Base-by-base conservation (phyloP, 2,329 filamentous ascomycete species). In the Rhinocladiella mackenziei region DNA sequence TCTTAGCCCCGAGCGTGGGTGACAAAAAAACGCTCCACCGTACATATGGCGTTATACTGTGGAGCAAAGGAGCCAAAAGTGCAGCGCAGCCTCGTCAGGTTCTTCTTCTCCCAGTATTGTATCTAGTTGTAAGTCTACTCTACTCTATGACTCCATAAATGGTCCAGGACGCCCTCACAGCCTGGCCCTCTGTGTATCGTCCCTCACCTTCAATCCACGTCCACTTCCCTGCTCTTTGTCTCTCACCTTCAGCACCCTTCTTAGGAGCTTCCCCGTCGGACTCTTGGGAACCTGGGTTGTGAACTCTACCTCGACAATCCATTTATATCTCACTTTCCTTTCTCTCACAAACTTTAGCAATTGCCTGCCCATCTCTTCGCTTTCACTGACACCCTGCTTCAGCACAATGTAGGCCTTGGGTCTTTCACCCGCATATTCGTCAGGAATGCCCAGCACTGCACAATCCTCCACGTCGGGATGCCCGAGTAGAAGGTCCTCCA, bases 341-440 rank as follows among this genome's bases (percentile, higher is more conserved):
- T 53, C 45, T 38, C 46, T 54, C 39, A 56, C 50, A 30, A 49
- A 58, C 35, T 53, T 43, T 45, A 55, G 33, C 43, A 58, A 33
- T 23, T 26, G 23, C 31, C 92, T 74, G 13, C 79, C 77, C 73
- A 92, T 80, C 59, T 88, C 80, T 67, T 86, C 36, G 4, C 43
- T 48, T 17, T 41, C 31, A 9, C 32, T 42, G 10, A 54, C 89
- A 60, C 88, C 88, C 62, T 94, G 86, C 75, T 89, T 92, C 67
- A 94, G 92, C 62, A 88, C 89, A 58, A 94, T 68, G 28, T 67
- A 69, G 26, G 94, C 64, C 18, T 73, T 73, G 50, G 80, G 82
- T 18, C 78, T 72, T 57, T 84, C 48, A 72, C 74, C 45, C 80
- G 83, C 38, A 69, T 62, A 58, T 78, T 74, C 41, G 83, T 77